Evolutionary conservation across 75 land plant genomes (phyloP), one percentile per base, ranked within the genome.

Genomic region (Cupressus sempervirens): DNA sequence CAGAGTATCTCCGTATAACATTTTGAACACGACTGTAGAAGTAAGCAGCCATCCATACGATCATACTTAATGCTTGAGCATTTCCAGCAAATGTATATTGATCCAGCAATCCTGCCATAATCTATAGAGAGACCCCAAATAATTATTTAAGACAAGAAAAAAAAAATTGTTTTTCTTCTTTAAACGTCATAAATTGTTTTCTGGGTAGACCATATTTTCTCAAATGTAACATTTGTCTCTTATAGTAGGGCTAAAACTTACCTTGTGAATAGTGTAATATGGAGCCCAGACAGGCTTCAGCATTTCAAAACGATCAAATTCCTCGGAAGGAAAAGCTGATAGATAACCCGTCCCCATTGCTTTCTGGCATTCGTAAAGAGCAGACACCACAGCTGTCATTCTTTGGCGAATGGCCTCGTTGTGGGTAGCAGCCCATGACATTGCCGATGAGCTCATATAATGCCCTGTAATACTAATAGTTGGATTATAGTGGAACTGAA

Each of bases 261-360:
- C 99, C 97, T 97, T 97, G 91, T 97, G 99, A 58, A 97, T 94
- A 67, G 99, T 95, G 86, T 95, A 95, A 83, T 95, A 95, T 13
- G 97, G 98, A 3, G 98, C 98, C 98, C 98, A 97, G 34, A 97
- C 97, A 84, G 88, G 86, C 72, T 92, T 65, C 26, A 97, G 76
- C 40, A 89, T 90, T 86, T 97, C 99, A 86, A 95, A 93, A 6
- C 93, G 93, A 86, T 97, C 97, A 83, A 97, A 97, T 18, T 89
- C 84, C 36, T 91, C 91, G 30, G 93, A 76, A 23, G 97, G 99
- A 70, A 97, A 97, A 70, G 98, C 99, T 36, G 99, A 97, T 18
- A 97, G 91, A 86, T 97, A 97, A 50, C 99, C 99, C 3, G 94
- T 91, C 9, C 93, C 93, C 62, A 97, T 88, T 81, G 88, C 84